Percentiles rank a stretch among this genome's conserved stretches.
Evolutionary conservation across 345 rosid genomes (phyloP).

Genomic region (Camelina neglecta): DNA sequence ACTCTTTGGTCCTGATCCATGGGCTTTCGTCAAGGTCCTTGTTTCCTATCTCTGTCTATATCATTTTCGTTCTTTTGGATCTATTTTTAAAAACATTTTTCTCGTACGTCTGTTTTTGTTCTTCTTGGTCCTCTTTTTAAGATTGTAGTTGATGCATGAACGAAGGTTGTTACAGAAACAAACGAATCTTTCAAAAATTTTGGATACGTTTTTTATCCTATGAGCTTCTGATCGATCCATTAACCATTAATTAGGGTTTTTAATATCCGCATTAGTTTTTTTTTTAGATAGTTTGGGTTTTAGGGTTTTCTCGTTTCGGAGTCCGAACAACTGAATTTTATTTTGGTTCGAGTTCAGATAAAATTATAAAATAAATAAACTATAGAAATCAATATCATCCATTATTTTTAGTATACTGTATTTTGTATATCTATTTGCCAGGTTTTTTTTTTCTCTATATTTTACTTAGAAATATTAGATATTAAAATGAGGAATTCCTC

Average conservation of each 20-base stretch:
- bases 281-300: neutral
- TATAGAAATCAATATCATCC: neutral
- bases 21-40: constrained; percentile 69
- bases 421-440: neutral
- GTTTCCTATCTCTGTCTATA: neutral
- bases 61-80: constrained; percentile 1
- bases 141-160: constrained; percentile 14
- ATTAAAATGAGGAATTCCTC: neutral
- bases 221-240: neutral
- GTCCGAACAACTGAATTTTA: neutral
- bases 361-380: neutral
- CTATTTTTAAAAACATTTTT: neutral
- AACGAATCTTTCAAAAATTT: neutral
- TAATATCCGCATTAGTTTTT: neutral
- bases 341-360: neutral
- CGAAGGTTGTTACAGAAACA: neutral
- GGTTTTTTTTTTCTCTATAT: neutral
- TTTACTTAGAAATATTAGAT: neutral
- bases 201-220: neutral
- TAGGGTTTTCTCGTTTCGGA: neutral
- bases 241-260: neutral
- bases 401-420: neutral
- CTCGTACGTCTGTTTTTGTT: neutral
- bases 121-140: constrained; percentile 7
- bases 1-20: constrained; percentile 90